Percentiles rank a stretch among this genome's conserved stretches.
Conservation (phyloP, 345 rosid genomes). For the Eucalyptus cloeziana region DNA sequence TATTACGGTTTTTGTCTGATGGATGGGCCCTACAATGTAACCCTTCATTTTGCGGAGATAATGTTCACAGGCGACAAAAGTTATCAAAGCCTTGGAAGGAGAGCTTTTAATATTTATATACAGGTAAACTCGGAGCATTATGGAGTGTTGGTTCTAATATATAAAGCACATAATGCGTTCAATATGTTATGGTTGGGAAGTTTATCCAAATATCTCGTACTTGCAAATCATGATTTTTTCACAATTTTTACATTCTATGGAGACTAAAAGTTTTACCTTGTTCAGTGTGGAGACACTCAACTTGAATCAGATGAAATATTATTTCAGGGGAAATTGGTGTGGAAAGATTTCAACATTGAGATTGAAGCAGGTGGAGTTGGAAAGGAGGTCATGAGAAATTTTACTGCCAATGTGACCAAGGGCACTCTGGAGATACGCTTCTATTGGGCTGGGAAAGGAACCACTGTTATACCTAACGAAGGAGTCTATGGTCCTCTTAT, state of each 20-base stretch:
- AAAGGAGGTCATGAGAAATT: background rate
- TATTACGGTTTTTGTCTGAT: constrained; percentile 35
- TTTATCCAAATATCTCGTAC: background rate
- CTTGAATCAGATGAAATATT: background rate
- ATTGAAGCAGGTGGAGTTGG: constrained; percentile 6
- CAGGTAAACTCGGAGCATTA: background rate
- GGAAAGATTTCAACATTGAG: constrained; percentile 2
- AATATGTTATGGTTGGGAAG: background rate
- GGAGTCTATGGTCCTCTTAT: constrained; percentile 11
- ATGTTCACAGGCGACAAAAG: constrained; percentile 18
- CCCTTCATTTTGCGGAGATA: constrained; percentile 75
- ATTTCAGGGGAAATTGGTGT: constrained; percentile 3
- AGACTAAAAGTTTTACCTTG: background rate
- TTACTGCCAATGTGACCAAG: background rate
- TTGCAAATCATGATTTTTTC: background rate
- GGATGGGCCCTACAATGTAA: constrained; percentile 34
- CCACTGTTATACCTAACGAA: background rate
- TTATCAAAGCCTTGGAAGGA: constrained; percentile 6
- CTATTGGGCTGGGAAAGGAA: constrained; percentile 15
- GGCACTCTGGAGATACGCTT: constrained; percentile 4
- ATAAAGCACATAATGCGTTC: background rate
- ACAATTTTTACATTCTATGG: background rate
- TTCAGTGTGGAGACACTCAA: background rate
- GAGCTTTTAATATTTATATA: background rate
- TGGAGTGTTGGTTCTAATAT: background rate